Percentiles rank a stretch among this genome's conserved stretches.
Evolutionary conservation across 768 basidiomycete genomes (phyloP).

Genomic region (Leucocoprinus leucothites): DNA sequence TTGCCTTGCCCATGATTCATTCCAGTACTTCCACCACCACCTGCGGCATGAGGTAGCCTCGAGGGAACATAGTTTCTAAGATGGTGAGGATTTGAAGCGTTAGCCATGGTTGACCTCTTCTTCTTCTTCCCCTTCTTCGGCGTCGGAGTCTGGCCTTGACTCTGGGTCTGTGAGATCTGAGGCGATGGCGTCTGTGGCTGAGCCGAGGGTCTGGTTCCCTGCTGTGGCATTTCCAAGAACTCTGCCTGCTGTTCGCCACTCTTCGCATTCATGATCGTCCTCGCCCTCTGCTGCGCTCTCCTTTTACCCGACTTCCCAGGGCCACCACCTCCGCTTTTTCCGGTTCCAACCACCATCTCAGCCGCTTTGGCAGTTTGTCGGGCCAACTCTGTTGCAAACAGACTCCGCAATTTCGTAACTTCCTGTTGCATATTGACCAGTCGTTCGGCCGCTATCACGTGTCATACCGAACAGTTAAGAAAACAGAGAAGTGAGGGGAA

Average conservation of each 20-base stretch:
- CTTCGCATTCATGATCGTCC: constrained; percentile 22
- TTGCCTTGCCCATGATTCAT: constrained; percentile 23
- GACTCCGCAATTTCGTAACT: constrained; percentile 58
- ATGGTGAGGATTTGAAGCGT: constrained; percentile 95
- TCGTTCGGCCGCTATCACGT: constrained; percentile 62
- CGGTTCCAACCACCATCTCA: constrained; percentile 42
- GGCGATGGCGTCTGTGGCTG: constrained; percentile 7
- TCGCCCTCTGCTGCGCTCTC: constrained; percentile 35
- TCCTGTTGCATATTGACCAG: constrained; percentile 67
- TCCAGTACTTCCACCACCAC: constrained; percentile 14
- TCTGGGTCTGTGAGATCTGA: neutral
- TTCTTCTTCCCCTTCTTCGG: constrained; percentile 71
- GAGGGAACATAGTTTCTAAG: constrained; percentile 92
- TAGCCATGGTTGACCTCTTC: constrained; percentile 87
- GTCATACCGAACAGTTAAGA: constrained; percentile 16
- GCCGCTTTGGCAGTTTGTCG: constrained; percentile 64
- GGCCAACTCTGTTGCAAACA: constrained; percentile 72
- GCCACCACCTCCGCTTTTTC: constrained; percentile 20
- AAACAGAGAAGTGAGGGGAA: constrained; percentile 16
- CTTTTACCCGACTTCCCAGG: constrained; percentile 29
- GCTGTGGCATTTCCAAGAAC: constrained; percentile 30
- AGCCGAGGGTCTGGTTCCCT: constrained; percentile 11
- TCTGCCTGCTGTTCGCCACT: constrained; percentile 33
- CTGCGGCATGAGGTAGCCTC: constrained; percentile 53
- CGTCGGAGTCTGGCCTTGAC: constrained; percentile 20